Percentiles rank a stretch among this genome's conserved stretches.
These are phyloP conservation scores for Alopecurus myosuroides DNA, from an alignment of 176 grass and related monocot species.

Conservation along the genomic window DNA sequence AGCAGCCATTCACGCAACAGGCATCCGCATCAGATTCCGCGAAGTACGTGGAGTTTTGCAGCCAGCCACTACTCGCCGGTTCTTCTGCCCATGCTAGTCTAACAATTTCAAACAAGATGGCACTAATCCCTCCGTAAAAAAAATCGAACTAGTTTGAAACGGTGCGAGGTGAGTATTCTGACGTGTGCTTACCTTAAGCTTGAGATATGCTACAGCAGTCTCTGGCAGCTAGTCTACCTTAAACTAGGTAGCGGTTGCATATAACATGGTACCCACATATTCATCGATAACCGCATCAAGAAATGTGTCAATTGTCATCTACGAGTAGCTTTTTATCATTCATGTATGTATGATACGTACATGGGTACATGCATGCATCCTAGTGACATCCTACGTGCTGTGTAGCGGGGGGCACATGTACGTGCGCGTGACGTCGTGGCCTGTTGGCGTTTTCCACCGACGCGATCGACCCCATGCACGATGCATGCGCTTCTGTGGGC, in stretches of 20 bases:
- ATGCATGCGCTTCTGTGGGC: neutral
- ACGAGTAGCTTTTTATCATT: neutral
- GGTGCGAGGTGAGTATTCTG: neutral
- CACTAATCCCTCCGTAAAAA: neutral
- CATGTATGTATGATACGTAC: no score
- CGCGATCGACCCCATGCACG: no score
- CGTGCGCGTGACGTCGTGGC: neutral
- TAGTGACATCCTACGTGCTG: neutral
- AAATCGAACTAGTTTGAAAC: neutral
- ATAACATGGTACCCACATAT: neutral
- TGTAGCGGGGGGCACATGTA: neutral
- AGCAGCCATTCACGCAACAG: neutral
- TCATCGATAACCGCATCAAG: neutral
- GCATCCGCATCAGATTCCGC: slow-evolving; percentile 12
- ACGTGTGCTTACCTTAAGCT: neutral
- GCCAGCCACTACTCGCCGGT: neutral
- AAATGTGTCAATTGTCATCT: neutral
- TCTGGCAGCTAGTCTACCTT: neutral
- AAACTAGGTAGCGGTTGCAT: neutral
- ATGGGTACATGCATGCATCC: no score
- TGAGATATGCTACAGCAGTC: neutral
- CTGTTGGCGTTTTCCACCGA: neutral
- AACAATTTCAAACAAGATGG: neutral
- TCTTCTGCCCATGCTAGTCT: no score
- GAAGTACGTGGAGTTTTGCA: neutral